Evolutionary conservation across 805 yeast genomes (phyloP).

Genomic region (Priceomyces medius): DNA sequence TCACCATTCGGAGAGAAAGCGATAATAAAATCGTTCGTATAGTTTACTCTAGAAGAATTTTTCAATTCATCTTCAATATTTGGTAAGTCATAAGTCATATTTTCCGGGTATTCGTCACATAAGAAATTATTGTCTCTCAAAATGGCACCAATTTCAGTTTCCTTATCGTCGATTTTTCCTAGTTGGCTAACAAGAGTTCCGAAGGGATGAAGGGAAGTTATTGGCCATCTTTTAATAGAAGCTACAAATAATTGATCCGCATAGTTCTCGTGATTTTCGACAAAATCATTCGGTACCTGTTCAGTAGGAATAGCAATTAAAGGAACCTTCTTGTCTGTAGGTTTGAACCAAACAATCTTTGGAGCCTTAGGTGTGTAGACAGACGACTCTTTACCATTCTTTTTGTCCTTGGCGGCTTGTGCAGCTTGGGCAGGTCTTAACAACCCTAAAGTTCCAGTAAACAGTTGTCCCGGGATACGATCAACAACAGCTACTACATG

Average conservation of each 20-base stretch:
- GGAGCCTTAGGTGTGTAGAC: conserved; percentile 58
- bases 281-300: conserved; percentile 94
- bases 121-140: conserved; percentile 82
- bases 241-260: conserved; percentile 85
- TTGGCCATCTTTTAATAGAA: conserved; percentile 98
- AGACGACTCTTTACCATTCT: conserved; percentile 46
- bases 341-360: conserved; percentile 98
- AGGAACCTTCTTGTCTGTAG: conserved; percentile 97
- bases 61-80: conserved; percentile 37
- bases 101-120: conserved; percentile 74
- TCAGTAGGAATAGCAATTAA: conserved; percentile 97
- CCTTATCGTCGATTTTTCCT: conserved; percentile 74
- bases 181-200: conserved; percentile 88
- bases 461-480: conserved; percentile 94
- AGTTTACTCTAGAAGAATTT: conserved; percentile 47
- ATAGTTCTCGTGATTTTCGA: conserved; percentile 85
- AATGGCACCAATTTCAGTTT: conserved; percentile 83
- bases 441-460: conserved; percentile 90
- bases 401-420: conserved; percentile 64
- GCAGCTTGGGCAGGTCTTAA: conserved; percentile 95
- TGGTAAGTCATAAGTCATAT: conserved; percentile 37
- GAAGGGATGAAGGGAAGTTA: conserved; percentile 96
- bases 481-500: conserved; percentile 98
- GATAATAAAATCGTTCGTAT: conserved; percentile 58
- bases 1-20: conserved; percentile 59